These are phyloP conservation scores for Actinomucor elegans DNA, from an alignment of 371 early-diverging fungal genomes.

Conservation along the genomic window DNA sequence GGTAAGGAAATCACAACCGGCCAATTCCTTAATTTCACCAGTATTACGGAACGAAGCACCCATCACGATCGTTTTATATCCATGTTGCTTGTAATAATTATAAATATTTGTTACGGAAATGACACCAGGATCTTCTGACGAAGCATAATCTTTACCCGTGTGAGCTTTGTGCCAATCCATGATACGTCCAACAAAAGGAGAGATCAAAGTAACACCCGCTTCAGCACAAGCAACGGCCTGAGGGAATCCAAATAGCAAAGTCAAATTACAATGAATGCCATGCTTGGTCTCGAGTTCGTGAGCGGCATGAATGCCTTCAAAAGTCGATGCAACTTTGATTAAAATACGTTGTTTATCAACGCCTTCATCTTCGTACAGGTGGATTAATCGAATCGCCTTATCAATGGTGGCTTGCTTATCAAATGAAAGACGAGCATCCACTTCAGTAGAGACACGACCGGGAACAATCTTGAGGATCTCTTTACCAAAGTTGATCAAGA, in stretches of 20 bases:
- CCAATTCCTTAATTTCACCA: conserved; percentile 93
- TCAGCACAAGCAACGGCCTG: conserved; percentile 97
- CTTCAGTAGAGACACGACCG: conserved; percentile 97
- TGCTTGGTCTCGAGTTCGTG: conserved; percentile 83
- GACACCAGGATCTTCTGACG: conserved; percentile 90
- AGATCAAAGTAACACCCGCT: conserved; percentile 94
- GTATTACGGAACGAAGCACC: conserved; percentile 97
- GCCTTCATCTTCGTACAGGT: conserved; percentile 86
- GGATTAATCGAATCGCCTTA: conserved; percentile 89
- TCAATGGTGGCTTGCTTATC: conserved; percentile 88
- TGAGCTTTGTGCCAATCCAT: conserved; percentile 95
- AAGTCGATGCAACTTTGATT: conserved; percentile 98
- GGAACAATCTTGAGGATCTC: conserved; percentile 97
- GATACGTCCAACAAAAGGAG: conserved; percentile 98
- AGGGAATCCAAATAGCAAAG: conserved; percentile 91
- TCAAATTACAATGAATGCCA: conserved; percentile 97
- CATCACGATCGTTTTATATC: conserved; percentile 98
- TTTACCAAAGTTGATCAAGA: conserved; percentile 93
- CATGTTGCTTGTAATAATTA: conserved; percentile 97
- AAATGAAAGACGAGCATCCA: conserved; percentile 95
- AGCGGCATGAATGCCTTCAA: conserved; percentile 98
- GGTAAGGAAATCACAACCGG: conserved; percentile 95
- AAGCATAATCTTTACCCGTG: conserved; percentile 76
- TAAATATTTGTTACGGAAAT: conserved; percentile 88
- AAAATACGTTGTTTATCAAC: conserved; percentile 87